A percentile compares a stretch with the other conserved stretches of the same genome.
These are phyloP conservation scores for Curvularia verruculosa DNA, from an alignment of 2,329 filamentous ascomycete species.

Conservation along the genomic window DNA sequence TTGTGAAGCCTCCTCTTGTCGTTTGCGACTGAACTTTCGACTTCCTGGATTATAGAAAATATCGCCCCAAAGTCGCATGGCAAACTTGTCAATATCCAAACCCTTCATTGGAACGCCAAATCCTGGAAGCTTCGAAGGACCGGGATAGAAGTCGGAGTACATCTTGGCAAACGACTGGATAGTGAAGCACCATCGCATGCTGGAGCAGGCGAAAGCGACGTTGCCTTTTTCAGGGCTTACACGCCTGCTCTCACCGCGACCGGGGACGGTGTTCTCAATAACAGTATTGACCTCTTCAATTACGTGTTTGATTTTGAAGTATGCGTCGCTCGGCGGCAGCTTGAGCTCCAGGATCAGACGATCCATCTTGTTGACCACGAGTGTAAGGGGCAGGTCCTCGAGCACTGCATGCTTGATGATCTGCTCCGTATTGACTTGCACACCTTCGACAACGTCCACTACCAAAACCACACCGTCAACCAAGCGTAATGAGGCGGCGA, in stretches of 20 bases:
- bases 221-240: slow-evolving; percentile 97
- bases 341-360: slow-evolving; percentile 92
- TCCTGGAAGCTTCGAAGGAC: slow-evolving; percentile 47
- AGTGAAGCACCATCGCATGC: slow-evolving; percentile 97
- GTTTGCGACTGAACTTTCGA: slow-evolving; percentile 89
- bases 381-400: slow-evolving; percentile 83
- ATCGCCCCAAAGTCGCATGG: slow-evolving; percentile 88
- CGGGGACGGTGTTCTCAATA: slow-evolving; percentile 86
- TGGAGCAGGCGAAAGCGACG: slow-evolving; percentile 92
- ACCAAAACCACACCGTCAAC: slow-evolving; percentile 92
- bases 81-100: slow-evolving; percentile 81
- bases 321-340: slow-evolving; percentile 91
- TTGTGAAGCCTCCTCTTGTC: slow-evolving; percentile 77
- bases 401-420: slow-evolving; percentile 95
- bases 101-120: slow-evolving; percentile 45
- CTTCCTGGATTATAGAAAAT: slow-evolving; percentile 93
- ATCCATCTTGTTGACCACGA: slow-evolving; percentile 98
- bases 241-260: slow-evolving; percentile 76
- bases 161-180: slow-evolving; percentile 92
- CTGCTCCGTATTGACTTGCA: slow-evolving; percentile 97
- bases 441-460: slow-evolving; percentile 96
- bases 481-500: slow-evolving; percentile 83
- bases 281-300: slow-evolving; percentile 96
- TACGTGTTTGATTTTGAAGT: slow-evolving; percentile 99
- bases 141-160: slow-evolving; percentile 88